Percentiles rank a stretch among this genome's conserved stretches.
Evolutionary conservation across 768 basidiomycete species (phyloP).

Genomic region (Infundibulicybe gibba): DNA sequence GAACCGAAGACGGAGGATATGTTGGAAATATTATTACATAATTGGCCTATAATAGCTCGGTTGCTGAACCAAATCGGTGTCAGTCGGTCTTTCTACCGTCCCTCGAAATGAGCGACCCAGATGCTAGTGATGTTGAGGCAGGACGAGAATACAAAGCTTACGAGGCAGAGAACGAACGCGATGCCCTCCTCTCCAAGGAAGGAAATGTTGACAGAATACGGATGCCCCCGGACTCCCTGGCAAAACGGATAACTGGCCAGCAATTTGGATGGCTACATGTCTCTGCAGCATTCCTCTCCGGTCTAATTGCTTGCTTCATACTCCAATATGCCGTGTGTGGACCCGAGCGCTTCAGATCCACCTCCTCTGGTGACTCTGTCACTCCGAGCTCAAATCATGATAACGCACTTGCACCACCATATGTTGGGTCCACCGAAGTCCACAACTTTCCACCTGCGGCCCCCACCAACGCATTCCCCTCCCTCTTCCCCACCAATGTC

Average conservation of each 20-base stretch:
- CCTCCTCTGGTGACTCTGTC: conserved; percentile 1
- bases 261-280: conserved; percentile 36
- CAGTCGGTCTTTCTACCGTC: conserved; percentile 10
- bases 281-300: conserved; percentile 48
- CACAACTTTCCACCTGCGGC: conserved; percentile 70
- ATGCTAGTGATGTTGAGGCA: conserved; percentile 19
- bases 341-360: conserved; percentile 30
- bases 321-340: conserved; percentile 45
- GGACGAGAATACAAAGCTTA: conserved; percentile 11
- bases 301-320: conserved; percentile 45
- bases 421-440: conserved; percentile 67
- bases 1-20: too few relatives aligned
- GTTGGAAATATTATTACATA: too few relatives aligned
- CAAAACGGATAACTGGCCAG: conserved; percentile 14
- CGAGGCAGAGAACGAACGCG: conserved; percentile 22
- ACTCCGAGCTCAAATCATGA: conserved; percentile 12
- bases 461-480: conserved; percentile 71
- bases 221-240: conserved; percentile 3
- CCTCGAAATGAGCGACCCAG: conserved; percentile 1
- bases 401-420: conserved; percentile 50
- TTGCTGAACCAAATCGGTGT: background rate
- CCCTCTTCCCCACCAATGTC: conserved; percentile 72
- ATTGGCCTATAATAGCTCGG: too few relatives aligned
- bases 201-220: conserved; percentile 2
- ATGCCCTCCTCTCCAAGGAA: conserved; percentile 29